Base-by-base conservation (phyloP, 2,329 filamentous ascomycete species). In the Aureobasidium sp. region DNA sequence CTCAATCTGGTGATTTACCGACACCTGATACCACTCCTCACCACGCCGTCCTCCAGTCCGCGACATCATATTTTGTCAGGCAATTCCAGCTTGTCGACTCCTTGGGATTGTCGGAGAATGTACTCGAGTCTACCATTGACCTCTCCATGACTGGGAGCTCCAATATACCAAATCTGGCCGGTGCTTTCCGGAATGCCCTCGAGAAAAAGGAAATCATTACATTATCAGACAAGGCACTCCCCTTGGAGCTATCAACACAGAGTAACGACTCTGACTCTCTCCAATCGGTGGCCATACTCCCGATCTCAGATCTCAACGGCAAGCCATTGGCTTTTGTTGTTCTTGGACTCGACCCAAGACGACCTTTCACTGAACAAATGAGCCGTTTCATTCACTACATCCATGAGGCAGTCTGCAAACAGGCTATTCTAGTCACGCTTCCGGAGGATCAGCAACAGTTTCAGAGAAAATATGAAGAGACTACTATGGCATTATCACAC, bases 301-400 rank as follows among this genome's bases (percentile, higher is more conserved):
- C 64, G 34, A 22, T 70, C 67, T 3, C 73, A 72, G 2, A 57
- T 5, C 72, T 73, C 1, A 70, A 68, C 3, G 69, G 69, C 3
- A 71, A 74, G 27, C 67, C 74, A 1, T 68, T 76, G 37, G 76
- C 74, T 1, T 73, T 78, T 29, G 49, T 78, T 5, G 67, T 79
- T 1, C 64, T 76, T 11, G 76, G 75, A 0, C 58, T 77, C 1
- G 75, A 75, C 49, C 74, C 75, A 7, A 69, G 73, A 2, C 67
- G 71, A 17, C 71, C 73, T 0, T 75, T 73, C 39, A 71, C 76
- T 34, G 68, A 71, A 17, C 53, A 15, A 20, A 57, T 29, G 22
- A 57, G 39, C 14, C 37, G 39, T 17, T 57, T 57, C 29, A 29
- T 57, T 5, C 37, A 57, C 11, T 57, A 34, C 15, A 45, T 57